phyloP scores from a whole-genome alignment of 2,329 filamentous ascomycete genomes.

The Magnaporthiopsis rhizophila region DNA sequence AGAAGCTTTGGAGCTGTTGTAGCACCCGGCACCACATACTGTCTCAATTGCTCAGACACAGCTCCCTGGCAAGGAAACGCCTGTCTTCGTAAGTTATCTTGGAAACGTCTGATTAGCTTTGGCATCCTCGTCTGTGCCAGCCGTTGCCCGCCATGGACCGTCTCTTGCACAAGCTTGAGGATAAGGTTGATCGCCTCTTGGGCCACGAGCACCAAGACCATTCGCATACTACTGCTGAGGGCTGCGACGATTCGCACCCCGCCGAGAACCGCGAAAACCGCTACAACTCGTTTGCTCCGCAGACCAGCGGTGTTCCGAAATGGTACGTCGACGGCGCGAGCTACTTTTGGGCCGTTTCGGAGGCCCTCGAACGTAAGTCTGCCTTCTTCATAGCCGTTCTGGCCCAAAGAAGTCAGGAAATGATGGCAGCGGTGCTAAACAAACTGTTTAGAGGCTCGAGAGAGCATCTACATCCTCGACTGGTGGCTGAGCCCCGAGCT shows the following conservation, averaged over 20 bases:
- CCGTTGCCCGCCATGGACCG: constrained; percentile 23
- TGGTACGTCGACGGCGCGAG: constrained; percentile 82
- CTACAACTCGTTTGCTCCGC: constrained; percentile 63
- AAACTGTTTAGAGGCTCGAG: constrained; percentile 47
- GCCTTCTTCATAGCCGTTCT: neutral
- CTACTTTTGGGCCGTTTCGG: constrained; percentile 79
- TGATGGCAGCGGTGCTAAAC: neutral
- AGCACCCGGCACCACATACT: neutral
- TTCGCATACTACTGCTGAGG: constrained; percentile 33
- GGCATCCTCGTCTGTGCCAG: neutral
- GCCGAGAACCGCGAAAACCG: constrained; percentile 40
- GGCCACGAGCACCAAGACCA: constrained; percentile 29
- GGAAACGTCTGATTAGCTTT: neutral
- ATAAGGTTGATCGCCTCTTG: constrained; percentile 30
- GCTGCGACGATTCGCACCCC: constrained; percentile 32
- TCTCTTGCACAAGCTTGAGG: constrained; percentile 36
- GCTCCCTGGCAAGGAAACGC: too few relatives aligned
- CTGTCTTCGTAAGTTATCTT: too few relatives aligned
- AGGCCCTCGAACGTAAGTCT: constrained; percentile 57
- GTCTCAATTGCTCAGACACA: too few relatives aligned
- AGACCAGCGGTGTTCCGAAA: constrained; percentile 67
- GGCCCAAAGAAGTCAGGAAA: too few relatives aligned
- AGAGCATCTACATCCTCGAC: constrained; percentile 78
- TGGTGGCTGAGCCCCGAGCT: constrained; percentile 90
- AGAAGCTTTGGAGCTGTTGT: neutral